These are phyloP conservation scores for Tieghemiomyces parasiticus DNA, from an alignment of 192 early-diverging fungal genomes.

Conservation along the genomic window DNA sequence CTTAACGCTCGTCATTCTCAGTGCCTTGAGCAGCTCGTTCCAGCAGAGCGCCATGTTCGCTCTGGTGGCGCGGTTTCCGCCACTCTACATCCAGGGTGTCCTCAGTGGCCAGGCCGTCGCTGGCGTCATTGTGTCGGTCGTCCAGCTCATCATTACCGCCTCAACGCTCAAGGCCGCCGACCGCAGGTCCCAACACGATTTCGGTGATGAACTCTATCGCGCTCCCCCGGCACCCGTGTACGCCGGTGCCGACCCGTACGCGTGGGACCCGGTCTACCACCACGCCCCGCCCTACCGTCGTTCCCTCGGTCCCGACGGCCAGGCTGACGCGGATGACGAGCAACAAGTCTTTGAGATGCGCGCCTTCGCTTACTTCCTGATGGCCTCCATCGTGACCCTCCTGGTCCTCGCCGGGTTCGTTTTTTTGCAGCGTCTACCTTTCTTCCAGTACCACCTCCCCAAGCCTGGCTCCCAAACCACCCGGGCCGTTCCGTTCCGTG, in stretches of 20 bases:
- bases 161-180: constrained; percentile 8
- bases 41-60: constrained; percentile 54
- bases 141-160: constrained; percentile 44
- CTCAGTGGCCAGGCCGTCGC: constrained; percentile 49
- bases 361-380: constrained; percentile 10
- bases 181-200: not conserved
- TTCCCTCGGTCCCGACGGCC: not conserved
- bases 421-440: constrained; percentile 8
- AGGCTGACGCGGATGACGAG: not conserved
- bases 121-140: constrained; percentile 45
- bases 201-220: not conserved
- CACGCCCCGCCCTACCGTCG: not conserved
- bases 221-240: not conserved
- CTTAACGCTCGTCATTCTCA: constrained; percentile 34
- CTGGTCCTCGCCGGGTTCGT: constrained; percentile 1
- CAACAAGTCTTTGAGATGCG: not conserved
- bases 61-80: constrained; percentile 49
- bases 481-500: not conserved
- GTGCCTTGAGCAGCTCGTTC: constrained; percentile 42
- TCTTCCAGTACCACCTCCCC: not conserved
- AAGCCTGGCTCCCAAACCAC: no score
- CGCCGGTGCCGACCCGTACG: not conserved
- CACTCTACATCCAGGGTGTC: constrained; percentile 50
- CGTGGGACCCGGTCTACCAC: not conserved
- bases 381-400: not conserved